Evolutionary conservation across 768 basidiomycete species (phyloP), one percentile per base, ranked within the genome.

Genomic region (Boletales sp.): DNA sequence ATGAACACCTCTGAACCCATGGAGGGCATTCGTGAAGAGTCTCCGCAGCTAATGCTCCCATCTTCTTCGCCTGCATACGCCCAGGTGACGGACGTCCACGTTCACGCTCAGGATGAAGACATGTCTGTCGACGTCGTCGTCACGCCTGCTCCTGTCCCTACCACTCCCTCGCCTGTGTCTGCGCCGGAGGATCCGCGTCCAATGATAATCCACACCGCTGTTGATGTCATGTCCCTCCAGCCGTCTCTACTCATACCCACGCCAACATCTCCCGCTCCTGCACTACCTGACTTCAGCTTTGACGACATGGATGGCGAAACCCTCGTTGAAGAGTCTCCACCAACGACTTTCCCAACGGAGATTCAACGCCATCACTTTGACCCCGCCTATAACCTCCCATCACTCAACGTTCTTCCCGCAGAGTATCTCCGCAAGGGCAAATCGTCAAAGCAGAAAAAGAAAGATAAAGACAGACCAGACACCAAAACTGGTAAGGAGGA

Each of bases 401-500:
- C 77, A 18, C 68, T 81, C 38, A 80, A 74, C 51, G 64, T 70
- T 9, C 68, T 87, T 17, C 83, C 84, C 14, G 53, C 73, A 0
- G 83, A 85, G 50, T 81, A 75, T 60, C 65, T 74, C 18, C 75
- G 78, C 36, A 80, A 74, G 57, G 66, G 71, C 15, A 81, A 76
- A 58, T 64, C 72, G 13, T 66, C 67, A 5, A 81, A 76, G 50
- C 73, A 75, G 40, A 73, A 75, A 43, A 79, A 81, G 56, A 80
- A 76, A 34, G 81, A 81, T 3, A 76, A 78, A 17, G 70, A 65
- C 61, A 82, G 76, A 54, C 68, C 72, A 15, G 79, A 75, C 54
- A 66, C 67, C 19, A 76, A 67, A 52, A 81, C 82, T 31, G 84
- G 71, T 24, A 76, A 68, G 52, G 82, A 85, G 17, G 88, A 88